phyloP scores from a whole-genome alignment of 768 basidiomycete species.

The Trametes cubensis region DNA sequence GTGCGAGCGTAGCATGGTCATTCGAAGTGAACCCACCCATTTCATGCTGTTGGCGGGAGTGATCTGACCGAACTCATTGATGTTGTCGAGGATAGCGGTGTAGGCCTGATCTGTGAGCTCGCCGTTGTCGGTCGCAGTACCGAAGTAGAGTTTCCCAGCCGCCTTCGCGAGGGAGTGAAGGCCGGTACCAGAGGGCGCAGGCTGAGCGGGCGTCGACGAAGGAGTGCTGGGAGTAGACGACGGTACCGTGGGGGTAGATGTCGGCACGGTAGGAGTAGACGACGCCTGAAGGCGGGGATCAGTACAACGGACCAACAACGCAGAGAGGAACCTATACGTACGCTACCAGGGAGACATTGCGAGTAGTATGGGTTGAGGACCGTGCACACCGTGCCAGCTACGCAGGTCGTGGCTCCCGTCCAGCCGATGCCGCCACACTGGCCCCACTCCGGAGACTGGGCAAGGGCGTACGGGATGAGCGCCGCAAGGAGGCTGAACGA shows the following conservation, averaged over 20 bases:
- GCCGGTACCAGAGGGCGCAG: conserved; percentile 22
- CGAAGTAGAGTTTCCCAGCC: conserved; percentile 53
- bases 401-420: conserved; percentile 42
- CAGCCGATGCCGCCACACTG: conserved; percentile 43
- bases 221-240: conserved; percentile 2
- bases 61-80: conserved; percentile 46
- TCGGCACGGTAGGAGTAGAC: background rate
- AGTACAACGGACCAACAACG: background rate
- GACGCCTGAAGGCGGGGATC: background rate
- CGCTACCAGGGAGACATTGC: conserved; percentile 43
- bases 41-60: conserved; percentile 59
- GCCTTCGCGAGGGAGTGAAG: conserved; percentile 41
- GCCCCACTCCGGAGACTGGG: conserved; percentile 33
- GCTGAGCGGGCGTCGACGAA: conserved; percentile 12
- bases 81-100: conserved; percentile 42
- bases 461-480: conserved; percentile 29
- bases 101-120: conserved; percentile 49
- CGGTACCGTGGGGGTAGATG: background rate
- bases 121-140: conserved; percentile 50
- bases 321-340: conserved; percentile 5
- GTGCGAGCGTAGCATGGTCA: background rate
- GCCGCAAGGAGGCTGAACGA: conserved; percentile 35
- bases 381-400: conserved; percentile 43
- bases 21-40: conserved; percentile 43
- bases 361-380: conserved; percentile 46